Conservation (phyloP, 345 rosid genomes). For the Hibiscus syriacus region DNA sequence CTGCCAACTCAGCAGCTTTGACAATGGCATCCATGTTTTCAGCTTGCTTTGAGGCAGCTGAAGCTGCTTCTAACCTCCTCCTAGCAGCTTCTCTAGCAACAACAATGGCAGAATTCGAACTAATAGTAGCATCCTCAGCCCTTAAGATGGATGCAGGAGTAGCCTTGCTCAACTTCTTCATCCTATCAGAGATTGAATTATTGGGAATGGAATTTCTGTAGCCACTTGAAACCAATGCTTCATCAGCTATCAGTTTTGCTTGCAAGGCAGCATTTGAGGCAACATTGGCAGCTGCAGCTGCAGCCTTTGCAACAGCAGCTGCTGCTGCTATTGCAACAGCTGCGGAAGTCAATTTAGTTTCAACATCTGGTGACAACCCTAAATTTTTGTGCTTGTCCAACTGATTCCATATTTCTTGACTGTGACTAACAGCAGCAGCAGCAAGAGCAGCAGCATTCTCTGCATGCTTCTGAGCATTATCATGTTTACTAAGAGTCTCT, state of each 20-base stretch:
- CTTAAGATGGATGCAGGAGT: conserved; percentile 53
- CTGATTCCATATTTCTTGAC: conserved; percentile 69
- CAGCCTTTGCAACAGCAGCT: conserved; percentile 94
- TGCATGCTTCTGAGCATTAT: conserved; percentile 69
- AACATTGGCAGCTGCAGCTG: conserved; percentile 94
- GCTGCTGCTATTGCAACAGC: conserved; percentile 82
- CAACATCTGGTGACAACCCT: conserved; percentile 46
- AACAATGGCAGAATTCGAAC: conserved; percentile 53
- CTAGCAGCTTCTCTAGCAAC: conserved; percentile 85
- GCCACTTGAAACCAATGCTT: conserved; percentile 41
- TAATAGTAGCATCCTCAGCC: conserved; percentile 38
- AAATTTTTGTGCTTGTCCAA: conserved; percentile 51
- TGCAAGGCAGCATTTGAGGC: conserved; percentile 94
- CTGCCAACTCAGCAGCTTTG: conserved; percentile 93
- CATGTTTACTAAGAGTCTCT: conserved; percentile 51
- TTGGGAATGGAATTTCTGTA: conserved; percentile 21
- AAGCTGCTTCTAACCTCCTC: conserved; percentile 77
- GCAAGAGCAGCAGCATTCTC: conserved; percentile 79
- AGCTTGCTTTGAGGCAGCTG: conserved; percentile 86
- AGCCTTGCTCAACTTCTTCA: conserved; percentile 32
- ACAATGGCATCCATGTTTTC: conserved; percentile 88
- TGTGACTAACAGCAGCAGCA: conserved; percentile 61
- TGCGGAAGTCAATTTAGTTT: conserved; percentile 68
- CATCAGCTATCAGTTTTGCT: conserved; percentile 92
- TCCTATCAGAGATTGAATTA: conserved; percentile 23